A percentile compares a stretch with the other conserved stretches of the same genome.
Evolutionary conservation across 1,284 basidiomycete genomes (phyloP).

Genomic region (Melampsora americana): DNA sequence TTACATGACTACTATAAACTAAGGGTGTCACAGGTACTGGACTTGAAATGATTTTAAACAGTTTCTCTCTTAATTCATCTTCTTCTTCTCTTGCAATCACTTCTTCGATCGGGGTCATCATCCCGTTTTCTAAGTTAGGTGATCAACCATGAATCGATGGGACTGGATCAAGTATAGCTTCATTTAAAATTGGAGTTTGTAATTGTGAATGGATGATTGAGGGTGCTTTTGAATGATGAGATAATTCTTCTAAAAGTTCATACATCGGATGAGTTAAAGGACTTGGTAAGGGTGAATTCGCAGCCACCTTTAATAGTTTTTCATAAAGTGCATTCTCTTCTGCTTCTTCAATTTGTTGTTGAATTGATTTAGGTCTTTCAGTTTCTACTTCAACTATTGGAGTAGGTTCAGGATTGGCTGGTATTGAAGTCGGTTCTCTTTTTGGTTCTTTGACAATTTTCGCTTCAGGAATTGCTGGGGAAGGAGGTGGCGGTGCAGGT

Average conservation of each 20-base stretch:
- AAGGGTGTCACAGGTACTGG: not conserved
- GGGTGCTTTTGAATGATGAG: no score
- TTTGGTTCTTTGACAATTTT: no score
- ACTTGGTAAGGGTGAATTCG: not conserved
- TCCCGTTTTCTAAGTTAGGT: no score
- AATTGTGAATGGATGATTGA: no score
- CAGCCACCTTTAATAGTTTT: constrained; percentile 22
- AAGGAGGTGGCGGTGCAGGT: constrained; percentile 11
- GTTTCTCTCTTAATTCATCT: constrained; percentile 24
- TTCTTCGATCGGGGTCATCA: no score
- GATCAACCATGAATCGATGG: no score
- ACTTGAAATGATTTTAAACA: constrained; percentile 14
- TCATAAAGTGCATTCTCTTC: constrained; percentile 21
- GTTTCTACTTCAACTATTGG: not conserved
- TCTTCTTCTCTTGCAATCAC: constrained; percentile 1
- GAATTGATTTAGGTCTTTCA: not conserved
- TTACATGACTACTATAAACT: constrained; percentile 6
- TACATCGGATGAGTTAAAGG: not conserved
- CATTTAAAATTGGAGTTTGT: no score
- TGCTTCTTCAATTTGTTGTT: not conserved
- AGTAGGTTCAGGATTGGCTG: constrained; percentile 13
- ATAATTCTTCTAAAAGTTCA: no score
- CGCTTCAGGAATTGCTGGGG: constrained; percentile 5
- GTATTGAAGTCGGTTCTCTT: not conserved
- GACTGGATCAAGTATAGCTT: no score